A percentile compares a stretch with the other conserved stretches of the same genome.
These are phyloP conservation scores for Sclerotinia nivalis DNA, from an alignment of 2,329 filamentous ascomycete genomes.

Conservation along the genomic window DNA sequence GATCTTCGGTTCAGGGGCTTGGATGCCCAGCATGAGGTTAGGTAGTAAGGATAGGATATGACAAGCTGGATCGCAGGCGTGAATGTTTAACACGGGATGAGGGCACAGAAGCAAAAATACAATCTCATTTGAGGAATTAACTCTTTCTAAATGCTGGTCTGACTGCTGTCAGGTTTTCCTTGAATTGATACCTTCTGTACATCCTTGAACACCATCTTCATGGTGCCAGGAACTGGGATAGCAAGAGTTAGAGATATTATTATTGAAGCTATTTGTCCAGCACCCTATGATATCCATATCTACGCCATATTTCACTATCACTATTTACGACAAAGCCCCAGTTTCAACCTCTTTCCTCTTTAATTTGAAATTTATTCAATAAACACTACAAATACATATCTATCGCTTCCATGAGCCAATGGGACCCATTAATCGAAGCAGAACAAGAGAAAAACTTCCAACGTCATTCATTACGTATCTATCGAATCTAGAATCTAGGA, in stretches of 20 bases:
- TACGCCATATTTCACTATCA: not conserved
- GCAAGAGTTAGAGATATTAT: not conserved
- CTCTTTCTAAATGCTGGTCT: not conserved
- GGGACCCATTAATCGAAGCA: not conserved
- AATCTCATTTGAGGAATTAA: not conserved
- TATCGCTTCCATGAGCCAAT: not conserved
- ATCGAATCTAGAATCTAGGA: constrained; percentile 15
- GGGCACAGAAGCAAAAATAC: not conserved
- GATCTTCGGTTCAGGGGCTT: no score
- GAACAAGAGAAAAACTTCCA: not conserved
- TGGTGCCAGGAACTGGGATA: no score
- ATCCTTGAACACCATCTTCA: no score
- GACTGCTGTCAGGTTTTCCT: not conserved
- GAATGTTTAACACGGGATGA: no score
- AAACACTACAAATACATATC: not conserved
- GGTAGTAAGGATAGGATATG: no score
- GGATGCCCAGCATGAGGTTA: no score
- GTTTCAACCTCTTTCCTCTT: not conserved
- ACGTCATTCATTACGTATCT: constrained; percentile 3
- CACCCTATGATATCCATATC: no score
- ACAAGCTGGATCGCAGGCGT: no score
- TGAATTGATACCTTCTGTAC: not conserved
- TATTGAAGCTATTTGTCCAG: not conserved
- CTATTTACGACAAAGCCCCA: not conserved
- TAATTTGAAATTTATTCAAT: not conserved